A percentile compares a stretch with the other conserved stretches of the same genome.
Conservation (phyloP, 495 filamentous ascomycete species). For the Penicillium argentinense region DNA sequence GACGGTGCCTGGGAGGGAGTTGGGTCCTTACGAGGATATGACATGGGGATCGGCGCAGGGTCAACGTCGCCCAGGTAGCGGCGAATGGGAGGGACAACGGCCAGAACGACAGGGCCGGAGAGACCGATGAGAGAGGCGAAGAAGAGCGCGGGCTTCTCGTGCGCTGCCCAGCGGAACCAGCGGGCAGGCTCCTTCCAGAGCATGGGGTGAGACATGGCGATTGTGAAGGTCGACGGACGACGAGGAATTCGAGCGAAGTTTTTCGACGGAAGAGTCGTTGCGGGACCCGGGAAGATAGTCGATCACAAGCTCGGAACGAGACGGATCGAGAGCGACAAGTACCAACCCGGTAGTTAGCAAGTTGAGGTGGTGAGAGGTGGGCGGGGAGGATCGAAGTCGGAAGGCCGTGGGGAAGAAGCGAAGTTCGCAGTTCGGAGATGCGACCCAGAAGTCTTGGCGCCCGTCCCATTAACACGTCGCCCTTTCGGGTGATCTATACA, state of each 20-base stretch:
- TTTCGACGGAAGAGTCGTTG: conserved; percentile 4
- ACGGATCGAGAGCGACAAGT: not conserved
- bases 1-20: not conserved
- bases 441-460: conserved; percentile 44
- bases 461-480: conserved; percentile 51
- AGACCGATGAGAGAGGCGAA: conserved; percentile 72
- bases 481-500: conserved; percentile 35
- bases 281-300: not conserved
- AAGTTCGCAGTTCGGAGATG: conserved; percentile 38
- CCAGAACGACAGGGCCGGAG: conserved; percentile 66
- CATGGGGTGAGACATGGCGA: conserved; percentile 65
- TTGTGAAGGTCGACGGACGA: conserved; percentile 16
- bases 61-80: conserved; percentile 67
- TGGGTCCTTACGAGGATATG: conserved; percentile 78
- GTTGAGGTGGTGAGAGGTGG: conserved; percentile 6
- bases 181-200: conserved; percentile 82
- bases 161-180: conserved; percentile 83
- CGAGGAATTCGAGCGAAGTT: conserved; percentile 15
- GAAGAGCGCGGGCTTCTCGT: conserved; percentile 86
- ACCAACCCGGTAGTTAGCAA: conserved; percentile 10
- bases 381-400: conserved; percentile 19
- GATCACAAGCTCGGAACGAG: conserved; percentile 4
- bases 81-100: conserved; percentile 68
- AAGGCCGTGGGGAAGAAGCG: conserved; percentile 27
- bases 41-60: conserved; percentile 71